These are phyloP conservation scores for Coniosporium tulheliwenetii DNA, from an alignment of 2,329 filamentous ascomycete genomes.

Conservation along the genomic window DNA sequence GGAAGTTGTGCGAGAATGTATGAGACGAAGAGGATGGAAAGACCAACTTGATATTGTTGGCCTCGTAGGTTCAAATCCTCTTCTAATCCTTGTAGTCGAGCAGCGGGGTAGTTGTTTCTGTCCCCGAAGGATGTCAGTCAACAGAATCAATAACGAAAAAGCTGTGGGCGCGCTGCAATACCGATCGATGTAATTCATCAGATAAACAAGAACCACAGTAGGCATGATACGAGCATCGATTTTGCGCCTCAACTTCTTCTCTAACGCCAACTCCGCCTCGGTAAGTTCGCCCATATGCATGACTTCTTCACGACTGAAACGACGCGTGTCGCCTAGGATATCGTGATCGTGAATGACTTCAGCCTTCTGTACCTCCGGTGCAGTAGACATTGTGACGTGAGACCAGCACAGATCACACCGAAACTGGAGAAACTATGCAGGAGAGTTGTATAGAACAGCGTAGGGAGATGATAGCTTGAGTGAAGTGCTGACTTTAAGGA, in stretches of 20 bases:
- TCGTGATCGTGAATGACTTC: too few species aligned
- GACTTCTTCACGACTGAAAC: constrained; percentile 5
- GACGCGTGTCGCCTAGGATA: too few species aligned
- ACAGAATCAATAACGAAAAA: constrained; percentile 2
- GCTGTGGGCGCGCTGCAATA: constrained; percentile 4
- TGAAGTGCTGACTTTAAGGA: too few species aligned
- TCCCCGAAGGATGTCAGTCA: constrained; percentile 26
- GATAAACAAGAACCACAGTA: constrained; percentile 59
- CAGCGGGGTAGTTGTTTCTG: constrained; percentile 53
- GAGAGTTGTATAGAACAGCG: too few species aligned
- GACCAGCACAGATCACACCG: too few species aligned
- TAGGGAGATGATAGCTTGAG: too few species aligned
- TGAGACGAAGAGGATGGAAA: constrained; percentile 47
- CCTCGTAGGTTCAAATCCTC: constrained; percentile 40
- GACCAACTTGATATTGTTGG: constrained; percentile 47
- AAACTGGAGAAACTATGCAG: too few species aligned
- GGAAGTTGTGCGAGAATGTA: constrained; percentile 35
- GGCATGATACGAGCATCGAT: constrained; percentile 54
- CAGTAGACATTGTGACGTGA: too few species aligned
- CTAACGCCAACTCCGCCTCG: constrained; percentile 17
- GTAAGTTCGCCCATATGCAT: constrained; percentile 11
- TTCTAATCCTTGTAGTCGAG: constrained; percentile 48
- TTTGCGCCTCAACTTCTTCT: constrained; percentile 49
- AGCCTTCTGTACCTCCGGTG: too few species aligned
- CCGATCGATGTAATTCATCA: constrained; percentile 53